Evolutionary conservation across 116 monocot genomes (phyloP), one percentile per base, ranked within the genome.

Genomic region (Papilionanthe hybrid): DNA sequence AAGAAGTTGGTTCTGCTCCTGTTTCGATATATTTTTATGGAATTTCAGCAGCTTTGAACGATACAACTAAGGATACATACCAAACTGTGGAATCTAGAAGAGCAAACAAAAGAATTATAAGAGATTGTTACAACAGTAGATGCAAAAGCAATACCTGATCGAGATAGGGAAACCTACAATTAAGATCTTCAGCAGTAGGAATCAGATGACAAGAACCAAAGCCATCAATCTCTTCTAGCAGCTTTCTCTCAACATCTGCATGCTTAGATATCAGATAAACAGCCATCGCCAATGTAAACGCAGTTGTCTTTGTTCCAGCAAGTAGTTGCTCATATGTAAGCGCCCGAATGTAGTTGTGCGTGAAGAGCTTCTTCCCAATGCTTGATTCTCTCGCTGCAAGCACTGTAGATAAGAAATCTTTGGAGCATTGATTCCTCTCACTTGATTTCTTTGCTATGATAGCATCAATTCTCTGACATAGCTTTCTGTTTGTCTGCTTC

Each of bases 311-410:
- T 3, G 97, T 88, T 8, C 97, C 97, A 45, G 97, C 97, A 22
- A 94, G 79, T 18, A 97, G 92, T 72, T 97, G 97, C 83, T 97
- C 97, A 77, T 92, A 92, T 2, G 88, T 67, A 41, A 97, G 89
- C 2, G 91, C 91, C 15, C 90, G 78, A 29, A 97, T 30, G 77
- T 97, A 89, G 74, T 84, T 84, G 10, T 75, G 58, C 10, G 83
- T 83, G 77, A 94, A 88, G 58, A 94, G 68, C 5, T 89, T 77
- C 75, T 76, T 81, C 44, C 55, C 80, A 20, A 42, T 63, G 11
- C 79, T 77, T 3, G 67, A 56, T 32, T 86, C 87, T 25, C 84
- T 83, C 8, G 86, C 88, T 37, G 83, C 85, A 71, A 97, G 81
- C 32, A 97, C 72, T 3, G 85, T 85, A 0, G 94, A 85, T 10